phyloP scores from a whole-genome alignment of 192 early-diverging fungal genomes.

The Coemansia sp. region DNA sequence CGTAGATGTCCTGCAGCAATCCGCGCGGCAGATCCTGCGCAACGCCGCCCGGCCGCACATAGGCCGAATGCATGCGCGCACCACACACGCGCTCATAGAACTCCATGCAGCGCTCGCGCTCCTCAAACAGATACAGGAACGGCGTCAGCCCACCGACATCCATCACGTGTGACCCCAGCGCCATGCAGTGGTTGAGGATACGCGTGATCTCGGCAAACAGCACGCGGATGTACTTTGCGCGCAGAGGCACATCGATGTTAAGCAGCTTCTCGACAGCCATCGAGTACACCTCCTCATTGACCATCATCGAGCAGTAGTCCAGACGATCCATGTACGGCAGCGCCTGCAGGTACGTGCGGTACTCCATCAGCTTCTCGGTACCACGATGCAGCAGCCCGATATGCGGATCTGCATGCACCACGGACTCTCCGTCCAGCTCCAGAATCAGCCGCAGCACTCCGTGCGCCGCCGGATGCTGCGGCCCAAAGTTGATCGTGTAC shows the following conservation, averaged over 20 bases:
- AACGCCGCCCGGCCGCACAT: constrained; percentile 96
- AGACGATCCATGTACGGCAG: constrained; percentile 98
- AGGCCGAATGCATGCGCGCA: constrained; percentile 97
- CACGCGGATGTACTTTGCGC: constrained; percentile 96
- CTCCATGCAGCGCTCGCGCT: constrained; percentile 99
- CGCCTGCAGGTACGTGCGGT: constrained; percentile 97
- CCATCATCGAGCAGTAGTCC: constrained; percentile 99
- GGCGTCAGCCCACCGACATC: constrained; percentile 98
- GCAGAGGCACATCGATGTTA: constrained; percentile 93
- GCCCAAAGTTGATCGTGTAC: constrained; percentile 99
- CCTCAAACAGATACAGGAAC: constrained; percentile 99
- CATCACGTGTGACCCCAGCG: constrained; percentile 93
- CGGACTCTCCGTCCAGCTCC: constrained; percentile 90
- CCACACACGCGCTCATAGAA: constrained; percentile 99
- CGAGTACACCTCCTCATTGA: constrained; percentile 97
- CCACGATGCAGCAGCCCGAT: constrained; percentile 97
- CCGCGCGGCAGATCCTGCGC: constrained; percentile 91
- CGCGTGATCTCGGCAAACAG: constrained; percentile 98
- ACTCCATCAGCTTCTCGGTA: constrained; percentile 99
- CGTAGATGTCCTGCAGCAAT: constrained; percentile 92
- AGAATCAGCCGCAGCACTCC: constrained; percentile 92
- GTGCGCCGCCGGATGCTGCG: constrained; percentile 99
- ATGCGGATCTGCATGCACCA: constrained; percentile 94
- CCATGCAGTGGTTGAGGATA: constrained; percentile 98
- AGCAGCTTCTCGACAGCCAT: constrained; percentile 97